Conservation (phyloP, 768 basidiomycete species). For the Podaxis sp. region DNA sequence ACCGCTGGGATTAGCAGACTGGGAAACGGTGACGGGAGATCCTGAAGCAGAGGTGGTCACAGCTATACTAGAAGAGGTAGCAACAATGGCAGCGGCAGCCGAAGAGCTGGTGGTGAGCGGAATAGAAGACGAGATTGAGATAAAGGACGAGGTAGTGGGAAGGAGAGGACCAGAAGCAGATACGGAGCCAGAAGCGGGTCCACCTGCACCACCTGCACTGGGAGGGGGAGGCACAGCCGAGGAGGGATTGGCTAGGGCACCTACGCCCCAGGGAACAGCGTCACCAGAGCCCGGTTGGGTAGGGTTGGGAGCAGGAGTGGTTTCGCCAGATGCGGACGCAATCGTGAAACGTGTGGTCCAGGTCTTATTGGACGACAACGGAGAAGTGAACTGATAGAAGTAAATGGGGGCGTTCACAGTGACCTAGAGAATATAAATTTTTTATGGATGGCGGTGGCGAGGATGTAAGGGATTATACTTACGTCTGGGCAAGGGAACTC, state of each 20-base stretch:
- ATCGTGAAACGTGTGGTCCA: conserved; percentile 84
- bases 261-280: conserved; percentile 64
- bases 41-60: conserved; percentile 1
- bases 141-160: not conserved
- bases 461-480: conserved; percentile 14
- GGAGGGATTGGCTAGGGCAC: conserved; percentile 45
- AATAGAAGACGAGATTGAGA: not conserved
- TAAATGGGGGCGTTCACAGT: conserved; percentile 62
- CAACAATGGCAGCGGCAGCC: not conserved
- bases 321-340: conserved; percentile 41
- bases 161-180: not conserved
- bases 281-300: conserved; percentile 50
- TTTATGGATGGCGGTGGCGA: not conserved
- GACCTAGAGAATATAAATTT: conserved; percentile 38
- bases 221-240: conserved; percentile 33
- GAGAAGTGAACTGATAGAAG: conserved; percentile 73
- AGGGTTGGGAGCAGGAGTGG: conserved; percentile 44
- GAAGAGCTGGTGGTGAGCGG: not conserved
- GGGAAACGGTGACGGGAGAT: not conserved
- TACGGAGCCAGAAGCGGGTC: conserved; percentile 5
- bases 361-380: conserved; percentile 30
- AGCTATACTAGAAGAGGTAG: conserved; percentile 1
- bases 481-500: conserved; percentile 67
- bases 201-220: conserved; percentile 14
- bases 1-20: not conserved